phyloP scores from a whole-genome alignment of 495 filamentous ascomycete species.

The Hyaloscypha bicolor region DNA sequence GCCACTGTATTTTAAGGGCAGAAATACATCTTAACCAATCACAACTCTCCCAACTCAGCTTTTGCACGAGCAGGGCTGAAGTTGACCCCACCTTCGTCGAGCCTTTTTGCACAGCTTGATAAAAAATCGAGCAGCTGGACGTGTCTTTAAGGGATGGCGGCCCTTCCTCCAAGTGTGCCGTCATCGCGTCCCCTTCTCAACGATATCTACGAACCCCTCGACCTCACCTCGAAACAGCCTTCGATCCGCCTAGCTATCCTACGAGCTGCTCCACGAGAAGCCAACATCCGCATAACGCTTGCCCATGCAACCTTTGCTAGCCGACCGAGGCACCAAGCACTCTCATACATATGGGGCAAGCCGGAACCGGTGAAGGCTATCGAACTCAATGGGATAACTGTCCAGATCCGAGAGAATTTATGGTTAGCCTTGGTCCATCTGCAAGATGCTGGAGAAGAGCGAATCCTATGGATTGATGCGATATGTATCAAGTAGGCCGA shows the following conservation, averaged over 20 bases:
- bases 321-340: conserved; percentile 14
- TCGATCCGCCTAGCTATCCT: conserved; percentile 21
- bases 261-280: conserved; percentile 6
- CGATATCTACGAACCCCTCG: conserved; percentile 15
- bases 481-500: conserved; percentile 22
- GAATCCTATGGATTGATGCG: background rate
- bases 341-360: conserved; percentile 5
- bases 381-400: conserved; percentile 8
- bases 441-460: conserved; percentile 8
- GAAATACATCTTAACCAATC: conserved; percentile 1
- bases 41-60: background rate
- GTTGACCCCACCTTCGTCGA: background rate
- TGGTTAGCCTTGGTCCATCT: conserved; percentile 20
- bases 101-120: background rate
- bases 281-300: conserved; percentile 10
- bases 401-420: conserved; percentile 14
- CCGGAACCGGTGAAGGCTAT: conserved; percentile 20
- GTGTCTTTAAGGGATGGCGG: too few species aligned
- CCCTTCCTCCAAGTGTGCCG: too few species aligned
- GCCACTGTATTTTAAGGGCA: too few species aligned
- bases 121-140: too few species aligned
- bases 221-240: background rate
- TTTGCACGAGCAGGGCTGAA: background rate
- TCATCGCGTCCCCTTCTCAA: too few species aligned
- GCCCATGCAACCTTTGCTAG: conserved; percentile 19